These are phyloP conservation scores for Wallacemonas sp. DNA, from an alignment of 208 protist species.

Conservation along the genomic window DNA sequence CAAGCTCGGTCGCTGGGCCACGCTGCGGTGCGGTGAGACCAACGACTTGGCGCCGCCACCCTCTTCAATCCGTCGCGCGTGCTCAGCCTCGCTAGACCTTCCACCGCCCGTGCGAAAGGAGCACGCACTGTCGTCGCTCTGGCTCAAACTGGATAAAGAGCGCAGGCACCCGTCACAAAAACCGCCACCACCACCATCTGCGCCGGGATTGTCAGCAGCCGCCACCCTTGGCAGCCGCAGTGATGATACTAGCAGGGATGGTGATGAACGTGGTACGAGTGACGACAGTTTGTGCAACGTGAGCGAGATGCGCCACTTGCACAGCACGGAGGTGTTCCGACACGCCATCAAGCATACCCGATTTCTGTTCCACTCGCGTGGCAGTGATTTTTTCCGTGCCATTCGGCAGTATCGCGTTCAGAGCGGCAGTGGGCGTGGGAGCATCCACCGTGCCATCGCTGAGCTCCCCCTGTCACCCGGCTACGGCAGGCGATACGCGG, in stretches of 20 bases:
- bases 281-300: slow-evolving; percentile 83
- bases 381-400: slow-evolving; percentile 53
- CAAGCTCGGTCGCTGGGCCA: slow-evolving; percentile 74
- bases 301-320: slow-evolving; percentile 41
- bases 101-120: slow-evolving; percentile 84
- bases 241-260: no score
- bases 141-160: slow-evolving; percentile 43
- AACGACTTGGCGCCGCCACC: slow-evolving; percentile 18
- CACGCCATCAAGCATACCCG: slow-evolving; percentile 29
- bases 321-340: slow-evolving; percentile 50
- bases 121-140: slow-evolving; percentile 43
- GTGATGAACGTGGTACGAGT: not conserved
- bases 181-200: not conserved
- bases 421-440: slow-evolving; percentile 36
- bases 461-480: slow-evolving; percentile 58
- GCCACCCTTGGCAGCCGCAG: no score
- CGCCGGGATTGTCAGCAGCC: no score
- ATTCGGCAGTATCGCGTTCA: slow-evolving; percentile 71
- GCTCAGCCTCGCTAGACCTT: not conserved
- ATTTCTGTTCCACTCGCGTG: slow-evolving; percentile 39
- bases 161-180: no score
- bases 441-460: slow-evolving; percentile 72
- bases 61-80: not conserved
- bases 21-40: slow-evolving; percentile 19
- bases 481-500: slow-evolving; percentile 61